Evolutionary conservation across 23 red algal genomes (phyloP).

Genomic region (Pyropia yezoensis): DNA sequence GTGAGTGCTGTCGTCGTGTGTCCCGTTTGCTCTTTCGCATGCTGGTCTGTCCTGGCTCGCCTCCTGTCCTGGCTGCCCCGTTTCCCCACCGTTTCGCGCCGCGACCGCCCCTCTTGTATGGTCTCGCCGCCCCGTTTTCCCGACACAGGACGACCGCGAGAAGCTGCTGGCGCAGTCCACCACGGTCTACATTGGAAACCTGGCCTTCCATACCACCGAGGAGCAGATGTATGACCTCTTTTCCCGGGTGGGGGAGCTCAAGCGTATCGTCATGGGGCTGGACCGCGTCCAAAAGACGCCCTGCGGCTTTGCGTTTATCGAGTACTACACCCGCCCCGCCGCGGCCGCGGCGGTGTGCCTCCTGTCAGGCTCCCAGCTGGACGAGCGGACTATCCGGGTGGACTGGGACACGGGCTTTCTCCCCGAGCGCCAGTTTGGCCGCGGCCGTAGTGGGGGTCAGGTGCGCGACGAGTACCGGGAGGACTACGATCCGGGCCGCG

Average conservation of each 20-base stretch:
- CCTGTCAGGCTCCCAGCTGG: constrained; percentile 58
- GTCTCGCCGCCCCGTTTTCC: no score
- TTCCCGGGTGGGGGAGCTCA: constrained; percentile 69
- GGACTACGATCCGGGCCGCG: constrained; percentile 74
- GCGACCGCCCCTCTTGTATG: no score
- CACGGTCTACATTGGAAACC: constrained; percentile 90
- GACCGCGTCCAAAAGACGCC: constrained; percentile 87
- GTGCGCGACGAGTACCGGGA: constrained; percentile 76
- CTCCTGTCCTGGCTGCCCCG: no score
- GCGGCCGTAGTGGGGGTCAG: constrained; percentile 67
- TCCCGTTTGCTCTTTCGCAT: no score
- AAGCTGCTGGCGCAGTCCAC: constrained; percentile 19
- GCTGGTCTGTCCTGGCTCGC: no score
- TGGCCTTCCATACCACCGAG: constrained; percentile 90
- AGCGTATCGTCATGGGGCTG: constrained; percentile 93
- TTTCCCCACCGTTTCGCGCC: no score
- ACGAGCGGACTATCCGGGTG: constrained; percentile 66
- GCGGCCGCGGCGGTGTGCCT: constrained; percentile 59
- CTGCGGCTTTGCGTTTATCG: constrained; percentile 98
- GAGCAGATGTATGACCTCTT: constrained; percentile 87
- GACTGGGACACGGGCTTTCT: constrained; percentile 89
- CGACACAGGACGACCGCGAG: constrained; percentile 32
- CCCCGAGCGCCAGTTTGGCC: constrained; percentile 81
- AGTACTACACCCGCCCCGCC: constrained; percentile 61
- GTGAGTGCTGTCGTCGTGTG: no score